These are phyloP conservation scores for Vinca minor DNA, from an alignment of 257 asterid species.

Conservation along the genomic window DNA sequence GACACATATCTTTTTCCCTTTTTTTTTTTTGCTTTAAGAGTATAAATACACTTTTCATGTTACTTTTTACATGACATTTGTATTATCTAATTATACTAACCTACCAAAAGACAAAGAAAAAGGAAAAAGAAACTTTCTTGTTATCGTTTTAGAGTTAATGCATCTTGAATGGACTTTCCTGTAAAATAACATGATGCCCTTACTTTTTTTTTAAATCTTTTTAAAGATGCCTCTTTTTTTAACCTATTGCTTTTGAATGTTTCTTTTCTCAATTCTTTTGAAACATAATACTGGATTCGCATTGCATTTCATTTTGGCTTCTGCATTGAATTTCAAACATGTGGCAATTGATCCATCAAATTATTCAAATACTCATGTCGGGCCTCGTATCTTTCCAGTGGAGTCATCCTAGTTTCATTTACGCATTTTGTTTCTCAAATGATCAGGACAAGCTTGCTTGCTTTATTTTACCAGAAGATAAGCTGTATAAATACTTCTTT, in stretches of 20 bases:
- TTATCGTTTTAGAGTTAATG: neutral
- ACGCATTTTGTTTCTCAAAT: too few species aligned
- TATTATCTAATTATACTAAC: too few species aligned
- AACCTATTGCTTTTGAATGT: slow-evolving; percentile 7
- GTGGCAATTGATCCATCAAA: too few species aligned
- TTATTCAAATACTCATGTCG: too few species aligned
- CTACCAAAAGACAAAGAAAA: neutral
- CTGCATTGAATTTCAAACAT: too few species aligned
- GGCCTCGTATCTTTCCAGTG: too few species aligned
- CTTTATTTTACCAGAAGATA: too few species aligned
- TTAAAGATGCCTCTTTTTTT: slow-evolving; percentile 13
- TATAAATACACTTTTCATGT: neutral
- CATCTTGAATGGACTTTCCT: slow-evolving; percentile 16
- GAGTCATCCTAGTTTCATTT: too few species aligned
- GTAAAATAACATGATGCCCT: slow-evolving; percentile 18
- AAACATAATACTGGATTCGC: slow-evolving; percentile 6
- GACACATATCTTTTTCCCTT: neutral
- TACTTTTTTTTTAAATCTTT: slow-evolving; percentile 20
- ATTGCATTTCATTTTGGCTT: too few species aligned
- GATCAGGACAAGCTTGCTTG: too few species aligned
- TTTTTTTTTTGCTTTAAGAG: neutral
- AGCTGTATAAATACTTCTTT: too few species aligned
- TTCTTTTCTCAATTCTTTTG: slow-evolving; percentile 17
- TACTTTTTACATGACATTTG: neutral
- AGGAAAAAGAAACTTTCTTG: neutral